Percentiles rank a stretch among this genome's conserved stretches.
Evolutionary conservation across 176 grass and related monocot genomes (phyloP).

Genomic region (Cenchrus purpureus): DNA sequence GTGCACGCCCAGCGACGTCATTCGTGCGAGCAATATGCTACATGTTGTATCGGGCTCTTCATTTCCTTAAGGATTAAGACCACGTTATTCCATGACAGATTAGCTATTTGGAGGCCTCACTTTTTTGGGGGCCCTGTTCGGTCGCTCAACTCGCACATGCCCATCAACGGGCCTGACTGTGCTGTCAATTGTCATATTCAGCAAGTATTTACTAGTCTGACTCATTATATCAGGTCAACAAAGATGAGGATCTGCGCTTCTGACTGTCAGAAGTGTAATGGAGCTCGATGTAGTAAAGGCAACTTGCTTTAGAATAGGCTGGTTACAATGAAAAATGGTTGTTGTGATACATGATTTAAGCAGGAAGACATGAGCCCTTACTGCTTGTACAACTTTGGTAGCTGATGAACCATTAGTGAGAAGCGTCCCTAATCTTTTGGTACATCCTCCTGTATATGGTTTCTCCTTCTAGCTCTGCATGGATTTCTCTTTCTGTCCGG

Average conservation of each 20-base stretch:
- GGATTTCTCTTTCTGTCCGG: constrained; percentile 88
- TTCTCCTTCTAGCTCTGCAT: constrained; percentile 82
- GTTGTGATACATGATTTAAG: not conserved
- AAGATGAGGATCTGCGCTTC: not conserved
- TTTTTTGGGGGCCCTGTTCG: too few relatives aligned
- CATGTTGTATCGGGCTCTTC: too few relatives aligned
- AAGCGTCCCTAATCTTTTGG: constrained; percentile 53
- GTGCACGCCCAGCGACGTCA: too few relatives aligned
- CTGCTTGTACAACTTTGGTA: constrained; percentile 10
- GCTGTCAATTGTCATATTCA: not conserved
- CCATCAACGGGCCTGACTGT: not conserved
- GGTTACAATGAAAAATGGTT: not conserved
- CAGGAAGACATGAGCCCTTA: constrained; percentile 5
- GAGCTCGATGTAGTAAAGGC: not conserved
- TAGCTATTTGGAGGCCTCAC: too few relatives aligned
- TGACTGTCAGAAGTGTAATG: constrained; percentile 1
- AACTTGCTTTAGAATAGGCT: constrained; percentile 14
- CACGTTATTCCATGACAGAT: too few relatives aligned
- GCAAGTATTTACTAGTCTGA: not conserved
- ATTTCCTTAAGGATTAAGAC: too few relatives aligned
- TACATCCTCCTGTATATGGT: constrained; percentile 94
- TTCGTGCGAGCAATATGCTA: too few relatives aligned
- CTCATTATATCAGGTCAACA: not conserved
- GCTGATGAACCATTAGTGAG: constrained; percentile 15
- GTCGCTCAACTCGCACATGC: too few relatives aligned